phyloP scores from a whole-genome alignment of 257 asterid species.

The Solanum bukasovii region DNA sequence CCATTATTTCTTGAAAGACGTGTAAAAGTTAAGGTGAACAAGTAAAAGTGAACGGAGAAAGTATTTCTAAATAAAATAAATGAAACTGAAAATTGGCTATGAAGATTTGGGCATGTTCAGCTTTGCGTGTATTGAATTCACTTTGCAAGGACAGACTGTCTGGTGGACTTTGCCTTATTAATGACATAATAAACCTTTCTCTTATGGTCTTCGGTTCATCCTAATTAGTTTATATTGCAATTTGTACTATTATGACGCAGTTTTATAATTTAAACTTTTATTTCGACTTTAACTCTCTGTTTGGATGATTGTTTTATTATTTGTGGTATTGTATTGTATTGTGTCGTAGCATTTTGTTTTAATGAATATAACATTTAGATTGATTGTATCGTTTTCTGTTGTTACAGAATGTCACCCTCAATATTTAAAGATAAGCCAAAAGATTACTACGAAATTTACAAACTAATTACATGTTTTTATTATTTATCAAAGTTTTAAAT shows the following conservation, averaged over 20 bases:
- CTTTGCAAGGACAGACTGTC: not conserved
- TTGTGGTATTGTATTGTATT: not conserved
- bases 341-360: too few relatives aligned
- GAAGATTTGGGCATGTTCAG: slow-evolving; percentile 15
- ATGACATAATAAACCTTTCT: not conserved
- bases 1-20: not conserved
- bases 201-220: not conserved
- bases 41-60: too few relatives aligned
- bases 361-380: too few relatives aligned
- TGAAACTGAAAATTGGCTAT: not conserved
- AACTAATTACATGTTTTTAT: not conserved
- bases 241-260: not conserved
- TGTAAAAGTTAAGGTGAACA: not conserved
- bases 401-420: too few relatives aligned
- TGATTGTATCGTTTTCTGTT: too few relatives aligned
- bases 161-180: not conserved
- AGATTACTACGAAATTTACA: not conserved
- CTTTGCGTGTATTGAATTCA: not conserved
- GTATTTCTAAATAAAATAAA: not conserved
- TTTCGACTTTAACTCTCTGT: not conserved
- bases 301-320: too few relatives aligned
- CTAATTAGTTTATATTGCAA: not conserved
- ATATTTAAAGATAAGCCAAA: not conserved
- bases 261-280: not conserved
- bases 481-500: not conserved